Conservation (phyloP, 2,329 filamentous ascomycete species). For the Colletotrichum destructivum region DNA sequence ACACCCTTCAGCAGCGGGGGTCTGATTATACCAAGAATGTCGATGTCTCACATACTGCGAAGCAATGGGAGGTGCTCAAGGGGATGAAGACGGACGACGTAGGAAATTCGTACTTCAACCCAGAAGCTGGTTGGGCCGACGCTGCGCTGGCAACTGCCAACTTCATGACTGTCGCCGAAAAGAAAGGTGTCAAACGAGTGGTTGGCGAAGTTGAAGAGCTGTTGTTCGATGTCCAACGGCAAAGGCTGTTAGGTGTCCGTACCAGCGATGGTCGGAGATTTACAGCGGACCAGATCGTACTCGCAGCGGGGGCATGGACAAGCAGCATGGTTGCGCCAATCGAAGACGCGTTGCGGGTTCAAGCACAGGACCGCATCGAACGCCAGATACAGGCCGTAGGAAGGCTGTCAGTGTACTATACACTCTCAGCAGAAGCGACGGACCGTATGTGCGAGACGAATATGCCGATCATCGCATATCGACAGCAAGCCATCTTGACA, state of each 20-base stretch:
- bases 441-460: constrained; percentile 2
- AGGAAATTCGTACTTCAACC: constrained; percentile 25
- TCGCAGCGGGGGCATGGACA: constrained; percentile 68
- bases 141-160: constrained; percentile 24
- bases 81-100: constrained; percentile 2
- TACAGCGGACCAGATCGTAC: constrained; percentile 65
- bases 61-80: not conserved
- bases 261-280: not conserved
- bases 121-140: constrained; percentile 33
- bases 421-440: constrained; percentile 8
- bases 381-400: constrained; percentile 29
- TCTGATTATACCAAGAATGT: constrained; percentile 27
- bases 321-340: constrained; percentile 61
- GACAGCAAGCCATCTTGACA: constrained; percentile 9
- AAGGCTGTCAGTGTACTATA: constrained; percentile 26
- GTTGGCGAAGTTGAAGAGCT: constrained; percentile 16
- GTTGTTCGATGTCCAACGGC: not conserved
- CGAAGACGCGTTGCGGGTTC: constrained; percentile 10
- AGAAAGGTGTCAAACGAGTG: constrained; percentile 18
- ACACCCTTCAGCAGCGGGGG: constrained; percentile 22
- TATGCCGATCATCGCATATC: constrained; percentile 21
- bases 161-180: constrained; percentile 24
- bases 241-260: not conserved
- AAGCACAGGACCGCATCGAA: constrained; percentile 19
- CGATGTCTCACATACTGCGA: not conserved